phyloP scores from a whole-genome alignment of 176 grass and related monocot species.

The Chloris gayana region DNA sequence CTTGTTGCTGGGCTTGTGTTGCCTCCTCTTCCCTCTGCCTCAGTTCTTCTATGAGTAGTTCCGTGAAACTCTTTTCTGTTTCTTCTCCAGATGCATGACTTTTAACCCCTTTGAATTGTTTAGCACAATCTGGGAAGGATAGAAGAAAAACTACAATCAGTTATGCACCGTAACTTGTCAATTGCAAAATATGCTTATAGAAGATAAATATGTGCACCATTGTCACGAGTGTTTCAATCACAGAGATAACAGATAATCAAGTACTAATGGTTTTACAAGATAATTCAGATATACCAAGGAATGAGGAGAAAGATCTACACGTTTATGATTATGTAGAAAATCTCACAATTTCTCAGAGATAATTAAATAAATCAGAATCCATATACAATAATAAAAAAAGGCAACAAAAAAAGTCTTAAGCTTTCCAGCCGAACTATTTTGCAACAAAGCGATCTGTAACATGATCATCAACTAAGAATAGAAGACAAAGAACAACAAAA shows the following conservation, averaged over 20 bases:
- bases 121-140: constrained; percentile 68
- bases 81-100: constrained; percentile 61
- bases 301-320: not conserved
- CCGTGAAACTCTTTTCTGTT: constrained; percentile 85
- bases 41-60: constrained; percentile 82
- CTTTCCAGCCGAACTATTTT: not conserved
- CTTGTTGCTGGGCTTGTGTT: constrained; percentile 66
- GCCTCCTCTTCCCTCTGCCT: constrained; percentile 85
- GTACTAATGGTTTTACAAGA: not conserved
- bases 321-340: not conserved
- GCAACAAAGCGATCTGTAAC: not conserved
- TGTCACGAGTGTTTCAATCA: not conserved
- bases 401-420: not conserved
- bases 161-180: not conserved
- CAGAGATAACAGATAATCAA: not conserved
- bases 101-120: constrained; percentile 52
- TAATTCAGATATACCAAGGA: not conserved
- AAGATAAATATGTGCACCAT: not conserved
- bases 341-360: not conserved
- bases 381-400: not conserved
- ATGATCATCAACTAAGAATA: not conserved
- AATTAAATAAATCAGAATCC: not conserved
- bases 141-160: not conserved
- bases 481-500: not conserved
- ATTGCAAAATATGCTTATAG: not conserved